Percentiles rank a stretch among this genome's conserved stretches.
phyloP scores from a whole-genome alignment of 371 early-diverging fungal species.

The Mucor saturninus region DNA sequence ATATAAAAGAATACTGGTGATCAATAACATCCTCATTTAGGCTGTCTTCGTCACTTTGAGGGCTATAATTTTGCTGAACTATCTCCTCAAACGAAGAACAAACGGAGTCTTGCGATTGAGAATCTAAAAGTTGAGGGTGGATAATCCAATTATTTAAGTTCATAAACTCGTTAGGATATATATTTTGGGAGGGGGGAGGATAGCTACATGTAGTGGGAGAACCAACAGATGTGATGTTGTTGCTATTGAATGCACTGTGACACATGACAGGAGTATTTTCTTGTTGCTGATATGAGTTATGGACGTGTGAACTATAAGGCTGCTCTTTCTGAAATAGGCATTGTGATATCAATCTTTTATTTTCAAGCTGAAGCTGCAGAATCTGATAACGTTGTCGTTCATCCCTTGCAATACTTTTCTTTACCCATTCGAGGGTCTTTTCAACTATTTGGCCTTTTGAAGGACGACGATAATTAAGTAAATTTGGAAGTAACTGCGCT shows the following conservation, averaged over 20 bases:
- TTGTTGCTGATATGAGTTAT: background rate
- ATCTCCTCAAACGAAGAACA: conserved; percentile 9
- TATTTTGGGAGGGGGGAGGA: background rate
- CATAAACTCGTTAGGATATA: background rate
- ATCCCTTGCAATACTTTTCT: conserved; percentile 37
- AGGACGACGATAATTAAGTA: conserved; percentile 64
- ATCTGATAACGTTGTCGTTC: conserved; percentile 37
- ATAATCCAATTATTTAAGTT: conserved; percentile 12
- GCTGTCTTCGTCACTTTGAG: conserved; percentile 23
- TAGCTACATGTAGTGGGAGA: background rate
- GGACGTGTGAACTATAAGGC: background rate
- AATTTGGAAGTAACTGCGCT: conserved; percentile 67
- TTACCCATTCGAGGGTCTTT: conserved; percentile 62
- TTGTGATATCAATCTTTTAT: conserved; percentile 16
- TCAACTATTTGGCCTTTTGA: conserved; percentile 72
- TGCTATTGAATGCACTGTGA: background rate
- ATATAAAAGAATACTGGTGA: conserved; percentile 6
- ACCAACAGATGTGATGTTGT: background rate
- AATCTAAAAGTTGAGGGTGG: background rate
- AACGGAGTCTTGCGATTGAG: conserved; percentile 8
- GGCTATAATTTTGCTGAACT: conserved; percentile 5
- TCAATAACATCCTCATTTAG: conserved; percentile 20
- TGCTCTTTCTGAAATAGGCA: conserved; percentile 5
- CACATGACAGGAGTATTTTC: background rate
- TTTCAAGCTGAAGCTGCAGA: conserved; percentile 39